Evolutionary conservation across 1,284 basidiomycete species (phyloP), one percentile per base, ranked within the genome.

Genomic region (Fomitiporia mediterranea): DNA sequence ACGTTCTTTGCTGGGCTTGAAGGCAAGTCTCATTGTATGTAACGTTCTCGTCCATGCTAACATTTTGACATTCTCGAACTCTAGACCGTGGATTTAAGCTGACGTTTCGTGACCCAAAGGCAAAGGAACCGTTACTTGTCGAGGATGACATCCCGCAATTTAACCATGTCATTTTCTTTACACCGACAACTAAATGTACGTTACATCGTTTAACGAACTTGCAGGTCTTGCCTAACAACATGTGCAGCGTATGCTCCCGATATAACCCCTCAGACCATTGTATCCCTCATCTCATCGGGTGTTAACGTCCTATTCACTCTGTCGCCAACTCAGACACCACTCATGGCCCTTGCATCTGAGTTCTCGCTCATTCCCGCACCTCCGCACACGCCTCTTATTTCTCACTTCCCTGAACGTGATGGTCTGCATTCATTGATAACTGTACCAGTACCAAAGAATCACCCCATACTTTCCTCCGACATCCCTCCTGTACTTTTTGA

Each of bases 271-370:
- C 92, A 96, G 70, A 77, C 82, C 9, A 76, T 98, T 51, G 81
- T 98, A 49, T 68, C 78, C 35, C 83, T 92, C 48, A 79, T 95
- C 53, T 74, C 82, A 8, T 76, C 77, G 60, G 77, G 83, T 58
- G 88, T 91, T 51, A 98, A 98, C 75, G 77, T 98, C 58, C 79
- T 99, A 60, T 74, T 96, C 63, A 84, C 87, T 1, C 79, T 95
- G 55, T 89, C 91, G 0, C 74, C 87, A 25, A 83, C 84, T 69
- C 82, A 84, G 67, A 87, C 84, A 0, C 76, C 83, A 0, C 72
- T 91, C 6, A 79, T 83, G 8, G 81, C 86, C 13, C 79, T 92
- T 55, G 87, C 88, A 0, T 65, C 84, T 40, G 89, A 91, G 67
- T 91, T 91, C 71, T 85, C 84, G 27, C 78, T 91, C 52, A 77